A percentile compares a stretch with the other conserved stretches of the same genome.
phyloP scores from a whole-genome alignment of 306 rosid species.

The Myrica gale region DNA sequence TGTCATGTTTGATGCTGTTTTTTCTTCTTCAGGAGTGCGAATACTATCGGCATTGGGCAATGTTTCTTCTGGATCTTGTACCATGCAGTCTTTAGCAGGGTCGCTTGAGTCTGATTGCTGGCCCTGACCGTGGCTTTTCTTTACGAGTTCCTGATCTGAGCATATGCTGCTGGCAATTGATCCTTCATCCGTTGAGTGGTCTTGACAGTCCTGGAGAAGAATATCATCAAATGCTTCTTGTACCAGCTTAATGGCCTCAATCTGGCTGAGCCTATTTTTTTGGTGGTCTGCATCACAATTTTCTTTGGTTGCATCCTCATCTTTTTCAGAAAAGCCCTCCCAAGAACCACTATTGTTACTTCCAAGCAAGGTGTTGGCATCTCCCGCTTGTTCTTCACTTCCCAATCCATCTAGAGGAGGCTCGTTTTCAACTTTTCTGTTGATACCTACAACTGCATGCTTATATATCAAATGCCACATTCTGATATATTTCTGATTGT shows the following conservation, averaged over 20 bases:
- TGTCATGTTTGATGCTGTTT: constrained; percentile 35
- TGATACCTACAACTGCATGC: constrained; percentile 49
- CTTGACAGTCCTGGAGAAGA: constrained; percentile 72
- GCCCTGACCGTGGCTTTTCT: constrained; percentile 31
- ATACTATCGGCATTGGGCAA: constrained; percentile 17
- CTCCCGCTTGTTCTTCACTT: constrained; percentile 39
- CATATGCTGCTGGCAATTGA: constrained; percentile 28
- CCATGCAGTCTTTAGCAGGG: constrained; percentile 25
- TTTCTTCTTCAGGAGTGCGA: constrained; percentile 33
- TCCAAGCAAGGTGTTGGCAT: constrained; percentile 19
- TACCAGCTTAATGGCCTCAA: constrained; percentile 59
- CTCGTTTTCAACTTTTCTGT: constrained; percentile 34
- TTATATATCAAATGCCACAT: constrained; percentile 87
- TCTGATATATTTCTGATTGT: constrained; percentile 50
- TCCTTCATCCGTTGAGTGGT: constrained; percentile 31
- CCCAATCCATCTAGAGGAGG: constrained; percentile 29
- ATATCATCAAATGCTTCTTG: constrained; percentile 82
- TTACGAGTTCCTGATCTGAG: constrained; percentile 30
- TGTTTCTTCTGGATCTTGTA: constrained; percentile 20
- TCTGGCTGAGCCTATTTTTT: constrained; percentile 28
- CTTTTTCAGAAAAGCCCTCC: constrained; percentile 25
- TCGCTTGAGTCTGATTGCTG: constrained; percentile 31
- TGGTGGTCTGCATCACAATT: constrained; percentile 30
- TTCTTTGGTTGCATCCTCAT: constrained; percentile 31
- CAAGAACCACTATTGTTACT: constrained; percentile 28